Conservation (phyloP, 768 basidiomycete genomes). For the Kwoniella sp. region DNA sequence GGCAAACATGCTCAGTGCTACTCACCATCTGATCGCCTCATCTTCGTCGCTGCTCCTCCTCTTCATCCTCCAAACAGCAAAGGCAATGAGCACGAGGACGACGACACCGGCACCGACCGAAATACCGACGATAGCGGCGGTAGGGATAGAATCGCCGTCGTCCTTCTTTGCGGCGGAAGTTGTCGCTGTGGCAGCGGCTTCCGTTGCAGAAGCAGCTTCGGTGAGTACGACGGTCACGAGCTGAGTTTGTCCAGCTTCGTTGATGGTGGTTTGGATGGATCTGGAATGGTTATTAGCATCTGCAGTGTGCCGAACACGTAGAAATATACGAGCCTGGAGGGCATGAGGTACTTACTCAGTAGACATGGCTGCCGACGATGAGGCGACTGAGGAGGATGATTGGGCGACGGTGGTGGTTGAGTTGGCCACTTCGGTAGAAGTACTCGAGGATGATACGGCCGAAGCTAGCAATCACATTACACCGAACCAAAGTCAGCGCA, state of each 20-base stretch:
- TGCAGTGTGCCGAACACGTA: not conserved
- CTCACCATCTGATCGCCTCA: slow-evolving; percentile 54
- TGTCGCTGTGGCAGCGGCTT: slow-evolving; percentile 26
- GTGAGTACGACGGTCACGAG: slow-evolving; percentile 41
- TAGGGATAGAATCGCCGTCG: slow-evolving; percentile 32
- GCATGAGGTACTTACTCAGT: not conserved
- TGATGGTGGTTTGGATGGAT: slow-evolving; percentile 26
- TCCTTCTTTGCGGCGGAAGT: slow-evolving; percentile 17
- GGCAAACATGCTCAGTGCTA: not conserved
- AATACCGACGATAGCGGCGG: slow-evolving; percentile 51
- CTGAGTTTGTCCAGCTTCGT: slow-evolving; percentile 42
- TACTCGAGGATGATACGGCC: not conserved
- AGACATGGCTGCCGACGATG: not conserved
- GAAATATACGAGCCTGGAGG: not conserved
- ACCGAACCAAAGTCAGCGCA: too few species aligned
- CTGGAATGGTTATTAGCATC: not conserved
- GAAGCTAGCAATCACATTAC: too few species aligned
- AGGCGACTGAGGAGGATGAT: slow-evolving; percentile 1
- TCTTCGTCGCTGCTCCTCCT: slow-evolving; percentile 47
- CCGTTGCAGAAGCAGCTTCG: slow-evolving; percentile 32
- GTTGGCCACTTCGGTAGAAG: not conserved
- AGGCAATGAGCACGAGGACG: slow-evolving; percentile 42
- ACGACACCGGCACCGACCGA: slow-evolving; percentile 49
- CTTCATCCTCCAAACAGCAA: slow-evolving; percentile 53
- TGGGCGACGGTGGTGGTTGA: not conserved